Base-by-base conservation (phyloP, 116 monocot genomes). In the Trichopus zeylanicus region DNA sequence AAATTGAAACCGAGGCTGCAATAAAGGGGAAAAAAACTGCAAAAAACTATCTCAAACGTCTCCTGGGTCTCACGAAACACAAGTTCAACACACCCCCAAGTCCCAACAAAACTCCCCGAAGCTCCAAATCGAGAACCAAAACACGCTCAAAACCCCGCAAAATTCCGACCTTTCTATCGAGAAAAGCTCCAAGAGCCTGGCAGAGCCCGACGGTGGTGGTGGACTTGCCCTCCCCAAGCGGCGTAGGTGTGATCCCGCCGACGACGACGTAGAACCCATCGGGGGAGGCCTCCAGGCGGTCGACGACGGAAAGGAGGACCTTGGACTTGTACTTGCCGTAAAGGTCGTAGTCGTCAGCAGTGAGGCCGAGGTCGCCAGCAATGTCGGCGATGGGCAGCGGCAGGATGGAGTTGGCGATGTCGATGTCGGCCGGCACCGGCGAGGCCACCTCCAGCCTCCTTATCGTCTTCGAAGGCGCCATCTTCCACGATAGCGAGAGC, bases 241-340 rank as follows among this genome's bases (percentile, higher is more conserved):
- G 97, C 49, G 97, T 97, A 9, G 97, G 97, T 23, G 91, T 97
- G 67, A 97, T 91, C 34, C 97, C 97, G 4, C 91, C 97, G 23
- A 97, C 91, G 13, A 97, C 97, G 37, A 97, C 97, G 34, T 91
- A 97, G 57, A 76, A 87, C 62, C 97, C 91, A 66, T 97, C 75
- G 4, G 56, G 81, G 28, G 71, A 65, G 56, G 48, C 79, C 32
- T 84, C 51, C 19, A 87, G 59, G 62, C 82, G 91, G 31, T 91
- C 91, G 16, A 85, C 33, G 27, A 61, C 97, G 12, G 97, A 80
- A 23, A 91, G 59, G 32, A 46, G 37, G 8, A 97, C 97, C 91
- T 97, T 97, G 77, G 91, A 87, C 57, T 97, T 97, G 87, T 97
- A 79, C 61, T 87, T 97, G 1, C 97, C 97, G 68, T 97, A 97